Evolutionary conservation across 768 basidiomycete genomes (phyloP), one percentile per base, ranked within the genome.

Genomic region (Pleurotus citrinopileatus): DNA sequence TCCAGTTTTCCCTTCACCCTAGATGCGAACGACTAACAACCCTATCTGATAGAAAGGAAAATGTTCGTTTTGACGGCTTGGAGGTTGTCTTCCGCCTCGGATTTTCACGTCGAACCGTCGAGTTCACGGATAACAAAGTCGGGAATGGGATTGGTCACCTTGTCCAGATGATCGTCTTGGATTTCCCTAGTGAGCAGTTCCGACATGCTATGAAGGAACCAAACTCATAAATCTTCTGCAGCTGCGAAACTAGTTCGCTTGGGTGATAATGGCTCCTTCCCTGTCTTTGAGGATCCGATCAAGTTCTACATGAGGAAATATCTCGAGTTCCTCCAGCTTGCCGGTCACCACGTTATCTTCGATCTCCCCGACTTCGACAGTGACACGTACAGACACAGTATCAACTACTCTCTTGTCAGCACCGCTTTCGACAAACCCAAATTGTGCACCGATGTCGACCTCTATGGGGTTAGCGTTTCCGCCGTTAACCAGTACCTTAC

Each of bases 351-450:
- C 44, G 62, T 62, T 27, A 48, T 60, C 42, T 58, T 61, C 53
- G 55, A 60, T 12, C 60, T 62, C 23, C 63, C 63, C 17, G 63
- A 64, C 51, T 64, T 62, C 47, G 63, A 60, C 28, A 52, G 55
- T 40, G 57, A 59, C 51, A 27, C 52, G 23, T 52, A 55, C 29
- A 47, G 46, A 32, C 56, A 57, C 29, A 29, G 44, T 13, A 61
- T 64, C 55, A 56, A 64, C 50, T 64, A 60, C 47, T 64, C 61
- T 10, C 47, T 62, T 19, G 54, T 55, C 51, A 62, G 51, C 20
- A 36, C n/a, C 42, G 55, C 56, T 27, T 48, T 56, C 27, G 52
- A 56, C 17, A 19, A 42, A 25, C 42, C 46, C 12, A 52, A 51
- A 32, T 37, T 55, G 25, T 58, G 47, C 40, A 32, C 52, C 52